Percentiles rank a stretch among this genome's conserved stretches.
phyloP scores from a whole-genome alignment of 805 yeast species.

The Saccharomycopsis sp. region DNA sequence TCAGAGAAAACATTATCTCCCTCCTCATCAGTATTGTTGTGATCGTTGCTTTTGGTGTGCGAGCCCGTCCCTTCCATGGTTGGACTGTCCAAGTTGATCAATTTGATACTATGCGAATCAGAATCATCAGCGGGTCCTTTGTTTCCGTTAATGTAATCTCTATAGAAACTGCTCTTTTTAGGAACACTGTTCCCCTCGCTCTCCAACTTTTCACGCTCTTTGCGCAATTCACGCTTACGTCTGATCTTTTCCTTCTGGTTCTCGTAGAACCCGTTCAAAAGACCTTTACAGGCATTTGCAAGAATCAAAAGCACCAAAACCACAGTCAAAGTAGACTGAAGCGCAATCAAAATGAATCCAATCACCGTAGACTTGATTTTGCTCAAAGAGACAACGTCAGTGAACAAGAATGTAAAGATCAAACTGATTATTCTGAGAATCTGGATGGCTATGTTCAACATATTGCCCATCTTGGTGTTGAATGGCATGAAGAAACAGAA shows the following conservation, averaged over 20 bases:
- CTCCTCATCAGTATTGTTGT: neutral
- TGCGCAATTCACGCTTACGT: slow-evolving; percentile 2
- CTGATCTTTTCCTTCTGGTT: slow-evolving; percentile 6
- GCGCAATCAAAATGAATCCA: slow-evolving; percentile 27
- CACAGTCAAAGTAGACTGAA: slow-evolving; percentile 27
- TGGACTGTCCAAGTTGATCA: slow-evolving; percentile 16
- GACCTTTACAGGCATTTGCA: slow-evolving; percentile 19
- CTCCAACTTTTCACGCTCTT: neutral
- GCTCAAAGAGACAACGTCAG: slow-evolving; percentile 25
- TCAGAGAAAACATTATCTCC: neutral
- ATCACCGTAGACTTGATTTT: slow-evolving; percentile 26
- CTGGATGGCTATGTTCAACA: slow-evolving; percentile 26
- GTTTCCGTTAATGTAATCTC: neutral
- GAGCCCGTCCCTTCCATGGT: neutral
- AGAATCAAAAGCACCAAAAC: slow-evolving; percentile 25
- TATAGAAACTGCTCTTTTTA: neutral
- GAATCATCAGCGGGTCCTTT: slow-evolving; percentile 3
- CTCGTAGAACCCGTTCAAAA: slow-evolving; percentile 8
- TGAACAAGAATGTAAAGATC: slow-evolving; percentile 26
- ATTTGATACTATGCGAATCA: slow-evolving; percentile 11
- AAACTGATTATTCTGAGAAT: slow-evolving; percentile 26
- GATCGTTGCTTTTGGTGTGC: neutral
- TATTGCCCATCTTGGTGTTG: slow-evolving; percentile 27
- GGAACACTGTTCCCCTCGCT: neutral
- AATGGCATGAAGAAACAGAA: slow-evolving; percentile 25